These are phyloP conservation scores for Arthrobotrys conoides DNA, from an alignment of 2,329 filamentous ascomycete species.

Conservation along the genomic window DNA sequence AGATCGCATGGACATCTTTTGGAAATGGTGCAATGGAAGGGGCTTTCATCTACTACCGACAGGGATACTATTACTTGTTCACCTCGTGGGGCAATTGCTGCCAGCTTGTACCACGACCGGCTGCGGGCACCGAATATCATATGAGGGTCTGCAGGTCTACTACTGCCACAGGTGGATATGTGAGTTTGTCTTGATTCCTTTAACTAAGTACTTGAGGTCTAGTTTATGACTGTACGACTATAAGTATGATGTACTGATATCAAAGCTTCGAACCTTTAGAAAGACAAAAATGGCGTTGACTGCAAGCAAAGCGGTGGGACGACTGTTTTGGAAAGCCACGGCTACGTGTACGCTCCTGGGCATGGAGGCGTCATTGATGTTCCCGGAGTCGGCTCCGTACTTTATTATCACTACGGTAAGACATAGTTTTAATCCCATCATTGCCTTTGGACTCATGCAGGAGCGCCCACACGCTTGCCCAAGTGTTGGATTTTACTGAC, in stretches of 20 bases:
- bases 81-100: slow-evolving; percentile 76
- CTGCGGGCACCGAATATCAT: slow-evolving; percentile 75
- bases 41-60: slow-evolving; percentile 72
- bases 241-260: neutral
- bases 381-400: slow-evolving; percentile 69
- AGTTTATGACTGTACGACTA: neutral
- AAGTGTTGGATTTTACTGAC: slow-evolving; percentile 34
- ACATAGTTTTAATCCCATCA: neutral
- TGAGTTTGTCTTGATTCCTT: slow-evolving; percentile 67
- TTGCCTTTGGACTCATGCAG: too few species aligned
- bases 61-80: slow-evolving; percentile 76
- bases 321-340: slow-evolving; percentile 74
- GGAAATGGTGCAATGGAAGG: slow-evolving; percentile 73
- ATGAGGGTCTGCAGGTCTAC: slow-evolving; percentile 76
- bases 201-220: neutral
- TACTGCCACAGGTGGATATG: slow-evolving; percentile 72
- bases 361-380: slow-evolving; percentile 74
- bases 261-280: slow-evolving; percentile 43
- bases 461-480: too few species aligned
- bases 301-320: slow-evolving; percentile 75
- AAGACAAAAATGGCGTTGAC: slow-evolving; percentile 71
- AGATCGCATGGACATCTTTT: slow-evolving; percentile 72
- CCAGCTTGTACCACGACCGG: slow-evolving; percentile 72
- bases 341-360: slow-evolving; percentile 75
- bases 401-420: slow-evolving; percentile 75